Base-by-base conservation (phyloP, 805 yeast species). In the Wickerhamomyces sydowiorum region DNA sequence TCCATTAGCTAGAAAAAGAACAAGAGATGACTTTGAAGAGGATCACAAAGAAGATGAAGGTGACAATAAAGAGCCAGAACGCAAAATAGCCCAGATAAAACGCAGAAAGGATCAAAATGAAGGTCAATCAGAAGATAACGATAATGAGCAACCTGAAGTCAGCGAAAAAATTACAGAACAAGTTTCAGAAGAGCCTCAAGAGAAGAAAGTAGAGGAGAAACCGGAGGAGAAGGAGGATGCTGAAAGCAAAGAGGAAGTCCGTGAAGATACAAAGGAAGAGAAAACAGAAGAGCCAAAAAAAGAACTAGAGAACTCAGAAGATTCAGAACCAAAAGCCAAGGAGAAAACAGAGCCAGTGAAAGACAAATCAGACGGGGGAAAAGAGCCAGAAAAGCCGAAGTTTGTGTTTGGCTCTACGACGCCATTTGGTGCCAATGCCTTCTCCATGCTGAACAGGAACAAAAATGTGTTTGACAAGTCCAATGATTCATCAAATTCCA, bases 331-430 rank as follows among this genome's bases (percentile, higher is more conserved):
- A 17, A 4, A 19, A 25, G 14, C 24, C 32, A 17, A 32, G 40
- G 38, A 12, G 25, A 36, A 19, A 39, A 40, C 9, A 35, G 34
- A 38, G 42, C 35, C 12, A 36, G 17, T 18, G 37, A 17, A 9
- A 33, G 13, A 14, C 40, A 25, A 14, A 21, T 21, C n/a, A n/a
- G n/a, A n/a, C n/a, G n/a, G n/a, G 36, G 21, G 32, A 5, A 40
- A 24, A 25, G 32, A 33, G n/a, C 23, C 39, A 24, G 42, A 36
- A 28, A 57, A 60, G 41, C 72, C 78, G 19, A 70, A 69, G 48
- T 76, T 73, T 57, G 78, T 76, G 1, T 79, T 79, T 64, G 85
- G 84, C 9, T 62, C 78, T 1, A 56, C 72, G 3, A 68, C 81
- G 0, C 53, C 68, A 20, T 77, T 78, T 54, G 80, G 80, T 10